phyloP scores from a whole-genome alignment of 2,329 filamentous ascomycete species.

The Endothia cerciana region DNA sequence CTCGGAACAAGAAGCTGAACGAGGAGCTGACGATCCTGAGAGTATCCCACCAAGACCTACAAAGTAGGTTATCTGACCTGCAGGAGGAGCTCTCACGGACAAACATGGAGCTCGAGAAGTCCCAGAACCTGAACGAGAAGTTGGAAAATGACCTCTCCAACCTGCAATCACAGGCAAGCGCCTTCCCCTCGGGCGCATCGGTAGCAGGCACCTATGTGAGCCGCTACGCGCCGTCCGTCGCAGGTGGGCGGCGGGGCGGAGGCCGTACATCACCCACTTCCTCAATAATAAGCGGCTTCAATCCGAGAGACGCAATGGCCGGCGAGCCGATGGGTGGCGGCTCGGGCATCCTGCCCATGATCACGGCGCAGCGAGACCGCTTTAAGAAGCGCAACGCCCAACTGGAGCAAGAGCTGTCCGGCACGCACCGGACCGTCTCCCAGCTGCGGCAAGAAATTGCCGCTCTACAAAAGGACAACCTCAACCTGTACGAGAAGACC shows the following conservation, averaged over 20 bases:
- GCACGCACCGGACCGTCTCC: conserved; percentile 79
- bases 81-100: conserved; percentile 83
- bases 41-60: conserved; percentile 91
- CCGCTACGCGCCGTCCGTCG: conserved; percentile 69
- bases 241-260: conserved; percentile 62
- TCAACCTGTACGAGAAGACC: conserved; percentile 96
- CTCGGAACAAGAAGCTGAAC: conserved; percentile 93
- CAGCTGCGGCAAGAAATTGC: conserved; percentile 88
- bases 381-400: conserved; percentile 96
- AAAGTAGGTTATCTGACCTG: conserved; percentile 75
- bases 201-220: conserved; percentile 90
- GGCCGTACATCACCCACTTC: conserved; percentile 85
- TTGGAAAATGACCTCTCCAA: conserved; percentile 89
- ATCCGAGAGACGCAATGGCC: conserved; percentile 57
- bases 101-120: conserved; percentile 84
- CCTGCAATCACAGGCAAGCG: conserved; percentile 84
- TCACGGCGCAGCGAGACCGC: conserved; percentile 94
- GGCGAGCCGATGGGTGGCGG: conserved; percentile 72
- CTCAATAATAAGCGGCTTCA: conserved; percentile 97
- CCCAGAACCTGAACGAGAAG: conserved; percentile 82
- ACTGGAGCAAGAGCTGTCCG: conserved; percentile 87
- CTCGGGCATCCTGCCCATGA: conserved; percentile 93
- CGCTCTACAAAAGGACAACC: conserved; percentile 92
- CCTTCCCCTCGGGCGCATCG: conserved; percentile 87
- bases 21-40: conserved; percentile 92